Evolutionary conservation across 176 grass and related monocot genomes (phyloP), one percentile per base, ranked within the genome.

Genomic region (Cocos nucifera): DNA sequence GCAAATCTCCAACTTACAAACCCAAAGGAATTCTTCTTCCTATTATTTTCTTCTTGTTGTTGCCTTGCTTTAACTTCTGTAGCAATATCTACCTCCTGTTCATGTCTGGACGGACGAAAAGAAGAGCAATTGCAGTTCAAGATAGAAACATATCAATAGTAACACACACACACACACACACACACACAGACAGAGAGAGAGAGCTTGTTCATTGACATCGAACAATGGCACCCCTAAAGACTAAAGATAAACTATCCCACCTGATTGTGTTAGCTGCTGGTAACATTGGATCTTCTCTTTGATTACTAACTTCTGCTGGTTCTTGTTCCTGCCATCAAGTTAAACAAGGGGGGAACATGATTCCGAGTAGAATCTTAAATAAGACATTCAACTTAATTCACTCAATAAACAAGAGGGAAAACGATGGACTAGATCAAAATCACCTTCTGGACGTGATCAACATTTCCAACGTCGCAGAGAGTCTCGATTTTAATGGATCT

Each of bases 401-500:
- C 35, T 44, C 14, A 14, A 30, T 44, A 14, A 44, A 44, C 5
- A 14, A 12, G 8, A 2, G 35, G 35, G 35, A 44, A 44, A 44
- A 12, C 14, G 35, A 44, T 14, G 35, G 35, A 44, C 35, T 3
- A 44, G 35, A 44, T 44, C 35, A 66, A 65, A 3, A 64, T 35
- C 62, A 89, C 93, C 82, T 98, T 86, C 1, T 68, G 63, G 17
- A 54, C 44, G 51, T 73, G 69, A 14, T 80, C 82, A 15, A 79
- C 73, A 4, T 80, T 63, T 20, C 68, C 71, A 65, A 98, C 79
- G 12, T 93, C 74, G 44, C 82, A 98, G 53, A 93, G 29, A 6
- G 55, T 67, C 4, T 70, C 74, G 21, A 86, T 83, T 72, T 93
- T 80, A 57, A 71, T 23, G n/a, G 24, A 75, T 48, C 94, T 84